These are phyloP conservation scores for Cenococcum geophilum DNA, from an alignment of 495 filamentous ascomycete species.

Conservation along the genomic window DNA sequence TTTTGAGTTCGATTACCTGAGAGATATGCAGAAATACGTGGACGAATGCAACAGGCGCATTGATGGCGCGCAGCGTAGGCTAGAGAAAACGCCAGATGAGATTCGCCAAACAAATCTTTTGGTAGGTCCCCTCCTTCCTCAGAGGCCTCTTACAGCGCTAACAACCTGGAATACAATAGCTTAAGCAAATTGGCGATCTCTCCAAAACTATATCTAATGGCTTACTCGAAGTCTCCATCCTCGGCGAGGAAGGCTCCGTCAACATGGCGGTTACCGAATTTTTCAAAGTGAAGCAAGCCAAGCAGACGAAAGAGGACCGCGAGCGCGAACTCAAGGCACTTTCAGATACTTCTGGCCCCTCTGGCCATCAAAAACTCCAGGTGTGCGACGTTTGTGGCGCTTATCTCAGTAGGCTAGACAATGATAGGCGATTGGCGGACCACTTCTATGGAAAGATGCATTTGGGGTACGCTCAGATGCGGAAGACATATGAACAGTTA, in stretches of 20 bases:
- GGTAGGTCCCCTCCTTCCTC: slow-evolving; percentile 37
- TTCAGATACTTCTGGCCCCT: slow-evolving; percentile 82
- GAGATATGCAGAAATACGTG: slow-evolving; percentile 91
- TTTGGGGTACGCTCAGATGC: slow-evolving; percentile 95
- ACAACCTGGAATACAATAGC: slow-evolving; percentile 30
- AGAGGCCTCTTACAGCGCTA: not conserved
- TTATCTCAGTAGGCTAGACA: slow-evolving; percentile 85
- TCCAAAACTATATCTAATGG: slow-evolving; percentile 73
- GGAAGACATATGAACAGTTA: slow-evolving; percentile 79
- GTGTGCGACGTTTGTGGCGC: slow-evolving; percentile 98
- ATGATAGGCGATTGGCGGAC: slow-evolving; percentile 87
- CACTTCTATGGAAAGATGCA: slow-evolving; percentile 99
- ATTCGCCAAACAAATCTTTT: slow-evolving; percentile 92
- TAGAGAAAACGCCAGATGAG: slow-evolving; percentile 98
- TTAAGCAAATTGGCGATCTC: slow-evolving; percentile 84
- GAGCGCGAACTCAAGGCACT: slow-evolving; percentile 90
- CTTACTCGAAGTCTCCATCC: slow-evolving; percentile 74
- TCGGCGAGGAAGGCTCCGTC: slow-evolving; percentile 77
- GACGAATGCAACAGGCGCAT: slow-evolving; percentile 95
- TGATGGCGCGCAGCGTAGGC: slow-evolving; percentile 75
- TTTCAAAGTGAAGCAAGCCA: slow-evolving; percentile 72
- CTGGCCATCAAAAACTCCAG: slow-evolving; percentile 94
- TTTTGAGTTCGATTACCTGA: slow-evolving; percentile 94
- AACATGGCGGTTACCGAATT: slow-evolving; percentile 76
- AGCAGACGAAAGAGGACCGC: slow-evolving; percentile 73